These are phyloP conservation scores for Fusarium napiforme DNA, from an alignment of 2,329 filamentous ascomycete species.

Conservation along the genomic window DNA sequence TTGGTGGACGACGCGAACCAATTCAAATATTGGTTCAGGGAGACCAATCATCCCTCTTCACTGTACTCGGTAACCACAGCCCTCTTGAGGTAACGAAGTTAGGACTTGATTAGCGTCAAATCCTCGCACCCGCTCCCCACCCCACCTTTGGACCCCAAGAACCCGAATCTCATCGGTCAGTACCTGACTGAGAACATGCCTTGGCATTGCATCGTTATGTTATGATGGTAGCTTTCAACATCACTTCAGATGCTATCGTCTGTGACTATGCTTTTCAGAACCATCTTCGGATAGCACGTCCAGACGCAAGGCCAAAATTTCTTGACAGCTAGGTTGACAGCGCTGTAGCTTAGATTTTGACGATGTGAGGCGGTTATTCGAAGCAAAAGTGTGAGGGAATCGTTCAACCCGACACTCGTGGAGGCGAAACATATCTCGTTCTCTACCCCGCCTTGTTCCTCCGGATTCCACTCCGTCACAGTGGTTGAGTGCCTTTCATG, in stretches of 20 bases:
- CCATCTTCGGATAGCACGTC: background rate
- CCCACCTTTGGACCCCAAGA: constrained; percentile 16
- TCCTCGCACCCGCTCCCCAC: constrained; percentile 26
- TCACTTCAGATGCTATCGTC: background rate
- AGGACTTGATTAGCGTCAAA: constrained; percentile 27
- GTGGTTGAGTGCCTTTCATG: background rate
- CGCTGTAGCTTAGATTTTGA: constrained; percentile 17
- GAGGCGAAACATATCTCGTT: constrained; percentile 27
- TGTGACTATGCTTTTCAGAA: background rate
- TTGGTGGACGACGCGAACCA: constrained; percentile 11
- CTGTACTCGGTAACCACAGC: background rate
- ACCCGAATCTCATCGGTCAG: constrained; percentile 31
- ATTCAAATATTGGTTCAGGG: constrained; percentile 18
- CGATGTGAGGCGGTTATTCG: constrained; percentile 31
- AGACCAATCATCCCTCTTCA: background rate
- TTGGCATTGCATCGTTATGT: background rate
- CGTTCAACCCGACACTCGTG: constrained; percentile 36
- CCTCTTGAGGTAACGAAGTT: constrained; percentile 20
- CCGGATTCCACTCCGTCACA: constrained; percentile 7
- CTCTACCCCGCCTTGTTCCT: constrained; percentile 27
- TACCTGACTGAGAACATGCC: background rate
- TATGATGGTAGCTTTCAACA: background rate
- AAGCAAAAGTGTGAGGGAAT: constrained; percentile 24
- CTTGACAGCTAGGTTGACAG: background rate
- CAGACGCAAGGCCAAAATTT: background rate